phyloP scores from a whole-genome alignment of 2,329 filamentous ascomycete species.

The Didymella segeticola region DNA sequence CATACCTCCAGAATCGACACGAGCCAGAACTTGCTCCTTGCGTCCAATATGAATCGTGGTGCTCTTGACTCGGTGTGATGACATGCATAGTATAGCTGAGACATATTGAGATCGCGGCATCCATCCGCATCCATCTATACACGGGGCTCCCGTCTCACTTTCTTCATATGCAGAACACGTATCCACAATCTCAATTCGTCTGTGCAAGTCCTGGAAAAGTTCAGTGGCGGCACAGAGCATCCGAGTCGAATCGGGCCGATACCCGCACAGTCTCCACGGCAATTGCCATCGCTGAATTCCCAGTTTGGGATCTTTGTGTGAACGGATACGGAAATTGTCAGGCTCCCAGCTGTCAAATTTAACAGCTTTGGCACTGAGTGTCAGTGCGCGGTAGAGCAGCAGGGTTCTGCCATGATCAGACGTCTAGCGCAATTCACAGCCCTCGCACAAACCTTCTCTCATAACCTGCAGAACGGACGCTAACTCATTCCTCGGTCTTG shows the following conservation, averaged over 20 bases:
- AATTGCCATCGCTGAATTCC: not conserved
- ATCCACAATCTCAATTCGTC: constrained; percentile 2
- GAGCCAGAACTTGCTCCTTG: not conserved
- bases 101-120: not conserved
- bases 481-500: not conserved
- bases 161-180: not conserved
- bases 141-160: not conserved
- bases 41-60: not conserved
- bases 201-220: not conserved
- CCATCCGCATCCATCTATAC: not conserved
- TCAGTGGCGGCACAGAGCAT: constrained; percentile 1
- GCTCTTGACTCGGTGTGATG: constrained; percentile 3
- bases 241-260: constrained; percentile 6
- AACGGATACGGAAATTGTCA: not conserved
- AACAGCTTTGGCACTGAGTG: not conserved
- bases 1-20: not conserved
- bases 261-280: not conserved
- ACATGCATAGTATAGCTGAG: not conserved
- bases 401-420: not conserved
- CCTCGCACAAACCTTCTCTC: constrained; percentile 2
- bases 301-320: not conserved
- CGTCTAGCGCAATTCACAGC: not conserved
- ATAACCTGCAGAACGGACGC: constrained; percentile 4
- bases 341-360: constrained; percentile 1
- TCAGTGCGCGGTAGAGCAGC: constrained; percentile 1